Evolutionary conservation across 768 basidiomycete species (phyloP).

Genomic region (Leccinum olivaceopallidum): DNA sequence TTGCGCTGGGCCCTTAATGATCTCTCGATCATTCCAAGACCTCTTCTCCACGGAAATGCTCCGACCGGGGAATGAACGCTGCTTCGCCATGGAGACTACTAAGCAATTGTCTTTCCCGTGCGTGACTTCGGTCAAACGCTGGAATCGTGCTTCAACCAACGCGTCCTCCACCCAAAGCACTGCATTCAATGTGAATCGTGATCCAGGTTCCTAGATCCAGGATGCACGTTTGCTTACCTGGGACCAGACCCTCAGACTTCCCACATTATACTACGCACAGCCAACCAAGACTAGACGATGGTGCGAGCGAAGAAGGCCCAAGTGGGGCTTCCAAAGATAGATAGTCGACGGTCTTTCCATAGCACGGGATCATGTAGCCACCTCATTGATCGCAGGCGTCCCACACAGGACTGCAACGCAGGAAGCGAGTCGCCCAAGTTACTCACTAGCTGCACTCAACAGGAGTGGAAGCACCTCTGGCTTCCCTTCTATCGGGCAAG

Average conservation of each 20-base stretch:
- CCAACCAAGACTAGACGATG: conserved; percentile 58
- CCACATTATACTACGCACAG: conserved; percentile 83
- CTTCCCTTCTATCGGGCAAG: conserved; percentile 18
- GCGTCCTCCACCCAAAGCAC: conserved; percentile 67
- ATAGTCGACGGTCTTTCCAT: neutral
- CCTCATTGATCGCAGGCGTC: conserved; percentile 6
- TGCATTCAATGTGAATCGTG: conserved; percentile 14
- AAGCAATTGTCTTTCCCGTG: conserved; percentile 36
- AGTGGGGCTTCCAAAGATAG: neutral
- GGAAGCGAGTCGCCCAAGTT: conserved; percentile 5
- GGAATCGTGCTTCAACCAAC: conserved; percentile 83
- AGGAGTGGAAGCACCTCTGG: conserved; percentile 26
- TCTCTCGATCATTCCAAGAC: conserved; percentile 77
- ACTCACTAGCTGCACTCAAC: conserved; percentile 4
- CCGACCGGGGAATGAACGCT: conserved; percentile 48
- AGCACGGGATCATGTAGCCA: conserved; percentile 13
- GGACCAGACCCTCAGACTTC: conserved; percentile 62
- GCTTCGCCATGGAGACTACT: conserved; percentile 33
- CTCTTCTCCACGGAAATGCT: conserved; percentile 69
- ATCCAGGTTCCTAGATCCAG: conserved; percentile 16
- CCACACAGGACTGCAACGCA: conserved; percentile 4
- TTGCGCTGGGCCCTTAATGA: conserved; percentile 65
- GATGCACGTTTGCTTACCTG: conserved; percentile 50
- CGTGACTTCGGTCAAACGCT: conserved; percentile 68
- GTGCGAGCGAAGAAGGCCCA: conserved; percentile 2